Conservation (phyloP, 164 flowering plant species). For the Houttuynia cordata region DNA sequence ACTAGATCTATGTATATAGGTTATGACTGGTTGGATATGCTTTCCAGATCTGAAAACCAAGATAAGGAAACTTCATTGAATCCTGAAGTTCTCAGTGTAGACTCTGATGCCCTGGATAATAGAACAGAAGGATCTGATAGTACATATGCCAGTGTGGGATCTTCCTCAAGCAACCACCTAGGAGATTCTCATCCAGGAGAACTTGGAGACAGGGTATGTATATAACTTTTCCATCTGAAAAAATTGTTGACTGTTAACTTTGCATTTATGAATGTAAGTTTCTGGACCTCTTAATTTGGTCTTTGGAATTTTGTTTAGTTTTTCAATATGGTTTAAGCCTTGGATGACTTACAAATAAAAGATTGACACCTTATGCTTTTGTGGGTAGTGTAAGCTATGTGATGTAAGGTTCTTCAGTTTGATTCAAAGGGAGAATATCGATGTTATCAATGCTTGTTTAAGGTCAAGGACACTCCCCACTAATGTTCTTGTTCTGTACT, state of each 20-base stretch:
- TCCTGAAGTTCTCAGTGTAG: conserved; percentile 19
- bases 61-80: conserved; percentile 18
- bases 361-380: too few relatives aligned
- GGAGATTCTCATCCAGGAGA: conserved; percentile 27
- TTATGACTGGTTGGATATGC: neutral
- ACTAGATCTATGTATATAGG: too few relatives aligned
- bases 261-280: neutral
- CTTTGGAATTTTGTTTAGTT: too few relatives aligned
- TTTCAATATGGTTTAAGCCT: too few relatives aligned
- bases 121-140: conserved; percentile 43
- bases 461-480: too few relatives aligned
- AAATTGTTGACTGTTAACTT: neutral
- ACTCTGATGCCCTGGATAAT: conserved; percentile 23
- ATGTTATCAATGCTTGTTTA: too few relatives aligned
- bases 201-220: conserved; percentile 37
- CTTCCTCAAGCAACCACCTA: conserved; percentile 37
- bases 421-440: too few relatives aligned
- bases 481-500: too few relatives aligned
- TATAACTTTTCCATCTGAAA: neutral
- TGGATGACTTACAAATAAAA: too few relatives aligned
- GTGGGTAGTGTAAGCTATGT: too few relatives aligned
- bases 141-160: conserved; percentile 17
- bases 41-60: conserved; percentile 31
- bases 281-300: too few relatives aligned
- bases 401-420: too few relatives aligned